These are phyloP conservation scores for Fonsecaea nubica DNA, from an alignment of 2,329 filamentous ascomycete species.

Conservation along the genomic window DNA sequence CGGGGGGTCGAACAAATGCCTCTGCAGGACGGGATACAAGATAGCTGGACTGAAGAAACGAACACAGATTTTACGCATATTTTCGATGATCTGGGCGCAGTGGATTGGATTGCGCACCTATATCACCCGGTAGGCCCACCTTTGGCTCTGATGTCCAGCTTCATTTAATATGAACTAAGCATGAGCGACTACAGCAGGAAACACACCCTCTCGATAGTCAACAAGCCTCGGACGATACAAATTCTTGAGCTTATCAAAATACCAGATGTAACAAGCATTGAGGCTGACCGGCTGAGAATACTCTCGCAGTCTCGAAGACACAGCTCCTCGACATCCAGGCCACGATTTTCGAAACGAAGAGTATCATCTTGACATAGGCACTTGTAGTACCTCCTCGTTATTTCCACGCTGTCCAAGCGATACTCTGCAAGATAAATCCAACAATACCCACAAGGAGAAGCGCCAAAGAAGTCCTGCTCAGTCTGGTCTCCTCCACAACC, in stretches of 20 bases:
- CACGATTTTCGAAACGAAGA: background rate
- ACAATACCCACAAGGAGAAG: conserved; percentile 13
- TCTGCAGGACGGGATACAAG: background rate
- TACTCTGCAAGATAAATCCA: conserved; percentile 14
- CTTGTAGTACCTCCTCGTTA: background rate
- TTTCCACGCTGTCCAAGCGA: conserved; percentile 13
- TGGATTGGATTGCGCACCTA: background rate
- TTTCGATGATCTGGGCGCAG: background rate
- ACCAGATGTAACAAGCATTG: background rate
- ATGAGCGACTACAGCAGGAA: background rate
- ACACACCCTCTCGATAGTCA: background rate
- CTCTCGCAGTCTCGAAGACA: background rate
- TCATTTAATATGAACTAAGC: background rate
- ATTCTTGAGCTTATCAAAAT: background rate
- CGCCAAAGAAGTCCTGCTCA: conserved; percentile 23
- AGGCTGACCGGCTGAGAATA: background rate
- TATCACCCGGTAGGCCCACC: background rate
- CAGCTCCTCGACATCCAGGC: background rate
- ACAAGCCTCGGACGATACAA: background rate
- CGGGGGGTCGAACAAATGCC: background rate
- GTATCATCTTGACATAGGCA: background rate
- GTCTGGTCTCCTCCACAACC: conserved; percentile 25
- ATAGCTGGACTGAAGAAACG: background rate
- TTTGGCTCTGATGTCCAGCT: background rate
- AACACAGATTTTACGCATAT: conserved; percentile 3